Conservation (phyloP, 2,329 filamentous ascomycete genomes). For the Thielaviopsis punctulata region DNA sequence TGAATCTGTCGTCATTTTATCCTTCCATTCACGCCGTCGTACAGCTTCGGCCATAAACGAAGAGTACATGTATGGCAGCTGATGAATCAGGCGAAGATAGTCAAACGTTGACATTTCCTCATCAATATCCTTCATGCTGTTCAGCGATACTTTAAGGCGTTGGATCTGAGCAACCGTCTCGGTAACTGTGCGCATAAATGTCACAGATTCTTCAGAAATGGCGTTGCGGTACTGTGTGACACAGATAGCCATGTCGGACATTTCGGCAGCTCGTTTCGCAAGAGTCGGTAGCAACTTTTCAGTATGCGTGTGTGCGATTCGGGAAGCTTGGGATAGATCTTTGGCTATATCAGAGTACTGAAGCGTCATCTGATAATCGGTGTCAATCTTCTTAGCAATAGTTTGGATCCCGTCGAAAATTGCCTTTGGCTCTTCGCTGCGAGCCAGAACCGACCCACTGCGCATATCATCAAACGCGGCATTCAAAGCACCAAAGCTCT, state of each 20-base stretch:
- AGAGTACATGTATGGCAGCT: conserved; percentile 78
- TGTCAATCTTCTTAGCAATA: conserved; percentile 69
- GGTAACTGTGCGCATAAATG: conserved; percentile 69
- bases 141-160: conserved; percentile 45
- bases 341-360: conserved; percentile 46
- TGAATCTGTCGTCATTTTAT: conserved; percentile 79
- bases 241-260: conserved; percentile 42
- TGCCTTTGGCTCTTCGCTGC: conserved; percentile 45
- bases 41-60: conserved; percentile 77
- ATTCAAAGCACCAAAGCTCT: conserved; percentile 37
- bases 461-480: conserved; percentile 44
- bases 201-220: conserved; percentile 46
- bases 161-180: conserved; percentile 30
- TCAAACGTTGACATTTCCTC: conserved; percentile 70
- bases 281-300: conserved; percentile 43
- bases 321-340: conserved; percentile 43
- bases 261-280: conserved; percentile 37
- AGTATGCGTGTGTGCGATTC: conserved; percentile 45
- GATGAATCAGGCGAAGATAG: conserved; percentile 59
- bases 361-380: conserved; percentile 65
- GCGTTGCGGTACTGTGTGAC: conserved; percentile 50
- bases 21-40: conserved; percentile 73
- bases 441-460: conserved; percentile 36
- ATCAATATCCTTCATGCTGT: conserved; percentile 51
- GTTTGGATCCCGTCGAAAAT: conserved; percentile 74